Evolutionary conservation across 495 filamentous ascomycete genomes (phyloP), one percentile per base, ranked within the genome.

Genomic region (Aspergillus biplanus): DNA sequence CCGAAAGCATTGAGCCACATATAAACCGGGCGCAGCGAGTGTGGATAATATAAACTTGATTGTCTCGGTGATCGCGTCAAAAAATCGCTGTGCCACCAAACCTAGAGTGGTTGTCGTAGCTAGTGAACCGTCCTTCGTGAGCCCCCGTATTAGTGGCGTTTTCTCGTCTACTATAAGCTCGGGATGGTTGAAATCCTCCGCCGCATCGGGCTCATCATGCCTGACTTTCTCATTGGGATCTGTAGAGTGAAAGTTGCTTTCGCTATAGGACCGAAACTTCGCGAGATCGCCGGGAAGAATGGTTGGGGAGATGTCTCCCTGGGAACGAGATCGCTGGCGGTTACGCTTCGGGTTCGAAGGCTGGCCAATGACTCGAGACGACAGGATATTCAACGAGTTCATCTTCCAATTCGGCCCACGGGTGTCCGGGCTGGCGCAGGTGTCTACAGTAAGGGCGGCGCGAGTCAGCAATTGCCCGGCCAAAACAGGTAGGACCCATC

Each of bases 361-460:
- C 73, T 82, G 83, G 68, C 88, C 88, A 65, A 90, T 87, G 73
- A 95, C 91, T 80, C 90, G 88, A 73, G 91, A 86, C 66, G 92
- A 96, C 75, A 99, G 84, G 75, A 97, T 90, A 78, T 96, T 97
- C 82, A 98, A 80, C 71, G 94, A 96, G 89, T 98, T 97, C 94
- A 99, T 99, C 80, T 88, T 93, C 80, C 72, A 69, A 71, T 69
- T 68, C 72, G 74, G 80, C 82, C 80, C 85, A 89, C 86, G 77
- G 77, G 78, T 73, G 72, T 76, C 69, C 70, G 69, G 70, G 69
- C 68, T 66, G 67, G 76, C 78, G 68, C 73, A 72, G 65, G 68
- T 71, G 68, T 80, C 77, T 74, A 69, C 56, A 58, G 56, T 53
- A 61, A 50, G 52, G 37, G 54, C 59, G 39, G 65, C 68, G 72